These are phyloP conservation scores for Porpolomopsis calyptriformis DNA, from an alignment of 768 basidiomycete species.

Conservation along the genomic window DNA sequence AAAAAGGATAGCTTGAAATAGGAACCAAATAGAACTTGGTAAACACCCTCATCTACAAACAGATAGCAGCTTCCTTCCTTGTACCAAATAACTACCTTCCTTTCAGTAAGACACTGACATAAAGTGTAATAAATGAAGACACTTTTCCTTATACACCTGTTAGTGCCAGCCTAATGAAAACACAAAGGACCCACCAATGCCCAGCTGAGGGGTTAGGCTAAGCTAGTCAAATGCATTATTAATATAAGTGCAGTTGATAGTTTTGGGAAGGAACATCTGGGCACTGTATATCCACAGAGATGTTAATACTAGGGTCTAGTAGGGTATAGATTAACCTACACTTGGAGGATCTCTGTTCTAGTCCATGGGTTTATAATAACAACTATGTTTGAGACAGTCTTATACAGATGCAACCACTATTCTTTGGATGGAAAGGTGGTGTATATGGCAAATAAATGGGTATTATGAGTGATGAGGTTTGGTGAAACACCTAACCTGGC, in stretches of 20 bases:
- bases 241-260: not conserved
- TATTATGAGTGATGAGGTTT: constrained; percentile 1
- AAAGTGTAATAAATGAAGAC: constrained; percentile 11
- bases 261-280: not conserved
- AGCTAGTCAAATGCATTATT: constrained; percentile 9
- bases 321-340: constrained; percentile 10
- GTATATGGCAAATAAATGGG: constrained; percentile 8
- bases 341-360: constrained; percentile 9
- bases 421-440: constrained; percentile 8
- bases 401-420: constrained; percentile 8
- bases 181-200: constrained; percentile 9
- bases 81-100: constrained; percentile 13
- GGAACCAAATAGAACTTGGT: constrained; percentile 8
- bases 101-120: constrained; percentile 11
- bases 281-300: not conserved
- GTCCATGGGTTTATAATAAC: constrained; percentile 14
- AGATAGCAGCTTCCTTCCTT: constrained; percentile 6
- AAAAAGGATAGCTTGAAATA: constrained; percentile 15
- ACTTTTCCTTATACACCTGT: constrained; percentile 11
- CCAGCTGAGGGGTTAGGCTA: constrained; percentile 10
- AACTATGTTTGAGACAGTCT: constrained; percentile 5
- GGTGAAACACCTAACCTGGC: constrained; percentile 5
- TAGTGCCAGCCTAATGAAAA: not conserved
- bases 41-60: constrained; percentile 16
- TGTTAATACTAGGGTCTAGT: not conserved